Percentiles rank a stretch among this genome's conserved stretches.
These are phyloP conservation scores for Ceratocystis colombiana DNA, from an alignment of 2,329 filamentous ascomycete species.

Conservation along the genomic window DNA sequence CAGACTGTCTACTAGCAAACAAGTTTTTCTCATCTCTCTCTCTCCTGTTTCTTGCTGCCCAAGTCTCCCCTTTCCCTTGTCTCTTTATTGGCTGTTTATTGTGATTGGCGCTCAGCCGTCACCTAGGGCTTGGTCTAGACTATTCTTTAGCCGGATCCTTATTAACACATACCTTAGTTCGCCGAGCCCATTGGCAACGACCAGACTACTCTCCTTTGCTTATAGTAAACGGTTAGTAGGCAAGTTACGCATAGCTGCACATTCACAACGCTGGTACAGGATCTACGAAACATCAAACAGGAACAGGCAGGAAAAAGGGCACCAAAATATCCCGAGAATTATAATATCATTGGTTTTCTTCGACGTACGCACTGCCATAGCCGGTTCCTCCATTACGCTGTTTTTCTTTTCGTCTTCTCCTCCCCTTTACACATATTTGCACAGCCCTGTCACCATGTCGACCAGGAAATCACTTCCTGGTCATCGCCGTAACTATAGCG, in stretches of 20 bases:
- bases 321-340: not conserved
- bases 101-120: slow-evolving; percentile 4
- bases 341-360: no score
- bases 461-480: no score
- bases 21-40: not conserved
- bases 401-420: no score
- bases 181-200: no score
- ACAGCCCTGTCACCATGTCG: no score
- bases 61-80: not conserved
- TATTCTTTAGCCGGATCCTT: not conserved
- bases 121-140: slow-evolving; percentile 12
- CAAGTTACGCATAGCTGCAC: no score
- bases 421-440: no score
- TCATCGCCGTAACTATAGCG: no score
- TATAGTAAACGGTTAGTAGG: not conserved
- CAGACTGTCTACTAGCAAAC: not conserved
- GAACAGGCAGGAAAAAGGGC: not conserved
- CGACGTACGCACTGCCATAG: no score
- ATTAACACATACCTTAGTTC: not conserved
- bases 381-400: no score
- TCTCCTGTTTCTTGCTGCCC: not conserved
- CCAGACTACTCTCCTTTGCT: not conserved
- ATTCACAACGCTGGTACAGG: not conserved
- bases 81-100: slow-evolving; percentile 1
- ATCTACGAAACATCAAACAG: not conserved